Evolutionary conservation across 352 stramenopile species (phyloP), one percentile per base, ranked within the genome.

Genomic region (Globisporangium irregulare): DNA sequence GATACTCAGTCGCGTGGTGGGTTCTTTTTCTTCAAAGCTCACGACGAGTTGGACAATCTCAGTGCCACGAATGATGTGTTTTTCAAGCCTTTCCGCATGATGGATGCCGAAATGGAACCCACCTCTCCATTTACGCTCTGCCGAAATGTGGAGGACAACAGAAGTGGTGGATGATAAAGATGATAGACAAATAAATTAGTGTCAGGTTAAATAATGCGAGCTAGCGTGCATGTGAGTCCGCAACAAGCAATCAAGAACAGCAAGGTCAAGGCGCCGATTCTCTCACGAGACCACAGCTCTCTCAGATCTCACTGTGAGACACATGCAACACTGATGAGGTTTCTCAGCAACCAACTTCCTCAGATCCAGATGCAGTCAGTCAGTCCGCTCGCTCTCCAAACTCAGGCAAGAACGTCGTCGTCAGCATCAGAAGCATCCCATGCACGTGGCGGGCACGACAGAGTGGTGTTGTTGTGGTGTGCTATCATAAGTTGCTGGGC

Each of bases 401-500:
- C 38, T 14, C 14, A 27, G 20, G 20, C 25, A 59, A n/a, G 15
- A 50, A 50, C 41, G 41, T 22, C 14, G 15, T n/a, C 41, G 8
- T n/a, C 41, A n/a, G 38, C 38, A 18, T 48, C 41, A 50, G 14
- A 14, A 48, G 5, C 41, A 8, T 50, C 15, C 15, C 15, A 50
- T 43, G 24, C 7, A 58, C 9, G n/a, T 51, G 58, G 58, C 24
- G 34, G 58, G 12, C 58, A 48, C 48, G 20, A 34, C 57, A 3
- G 57, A 51, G 54, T 41, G 54, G 38, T 3, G 5, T 9, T n/a
- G 57, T 56, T 29, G 27, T 29, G 27, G 27, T 29, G 59, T 41
- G 43, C 25, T 65, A 54, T 57, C 59, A 65, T 57, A 65, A 46
- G 36, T 29, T 48, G 59, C 48, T 46, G 24, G 38, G 38, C 38